Conservation (phyloP, 2,329 filamentous ascomycete species). For the Trichoderma semiorbis region DNA sequence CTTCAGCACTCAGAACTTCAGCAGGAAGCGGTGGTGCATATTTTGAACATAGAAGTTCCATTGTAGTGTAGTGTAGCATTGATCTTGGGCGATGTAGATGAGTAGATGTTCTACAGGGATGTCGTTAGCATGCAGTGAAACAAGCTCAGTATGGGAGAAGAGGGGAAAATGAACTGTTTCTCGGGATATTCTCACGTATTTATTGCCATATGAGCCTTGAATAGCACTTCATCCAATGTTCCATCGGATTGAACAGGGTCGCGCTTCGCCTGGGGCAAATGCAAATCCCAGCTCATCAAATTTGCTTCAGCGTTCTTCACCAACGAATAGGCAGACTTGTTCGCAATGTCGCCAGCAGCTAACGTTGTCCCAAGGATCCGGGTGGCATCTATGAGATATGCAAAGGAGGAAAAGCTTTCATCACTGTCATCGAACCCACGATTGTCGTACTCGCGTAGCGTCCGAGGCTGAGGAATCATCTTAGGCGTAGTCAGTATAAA, state of each 20-base stretch:
- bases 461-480: conserved; percentile 39
- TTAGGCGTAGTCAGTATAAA: neutral
- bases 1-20: conserved; percentile 16
- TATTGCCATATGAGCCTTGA: conserved; percentile 74
- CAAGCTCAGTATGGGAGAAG: too few relatives aligned
- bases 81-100: conserved; percentile 23
- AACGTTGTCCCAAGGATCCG: conserved; percentile 61
- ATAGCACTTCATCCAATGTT: conserved; percentile 73
- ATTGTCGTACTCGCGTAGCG: conserved; percentile 69
- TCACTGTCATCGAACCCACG: conserved; percentile 62
- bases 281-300: conserved; percentile 67
- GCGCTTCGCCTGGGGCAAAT: conserved; percentile 65
- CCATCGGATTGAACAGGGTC: conserved; percentile 60
- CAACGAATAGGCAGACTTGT: conserved; percentile 28
- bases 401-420: conserved; percentile 68
- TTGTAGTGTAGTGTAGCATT: conserved; percentile 20
- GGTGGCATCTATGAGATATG: conserved; percentile 73
- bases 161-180: neutral
- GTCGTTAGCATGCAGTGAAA: neutral
- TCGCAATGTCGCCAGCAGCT: conserved; percentile 43
- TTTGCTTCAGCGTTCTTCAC: conserved; percentile 35
- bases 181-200: conserved; percentile 36
- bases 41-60: conserved; percentile 24
- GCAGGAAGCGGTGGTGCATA: conserved; percentile 22
- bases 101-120: conserved; percentile 15